Evolutionary conservation across 331 rosid genomes (phyloP).

Genomic region (Pyracantha coccinea): DNA sequence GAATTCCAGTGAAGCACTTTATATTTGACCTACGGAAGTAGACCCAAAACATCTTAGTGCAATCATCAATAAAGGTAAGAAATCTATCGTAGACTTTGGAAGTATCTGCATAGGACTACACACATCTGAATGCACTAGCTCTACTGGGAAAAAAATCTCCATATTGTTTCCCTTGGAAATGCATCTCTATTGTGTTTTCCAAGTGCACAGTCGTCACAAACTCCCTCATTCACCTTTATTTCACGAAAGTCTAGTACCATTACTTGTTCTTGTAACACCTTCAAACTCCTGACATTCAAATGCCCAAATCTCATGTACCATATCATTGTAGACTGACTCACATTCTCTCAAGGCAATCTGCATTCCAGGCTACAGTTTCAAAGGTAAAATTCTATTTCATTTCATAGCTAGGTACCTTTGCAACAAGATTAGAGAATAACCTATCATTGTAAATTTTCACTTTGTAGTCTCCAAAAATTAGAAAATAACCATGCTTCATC

Average conservation of each 20-base stretch:
- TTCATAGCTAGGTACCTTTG: background rate
- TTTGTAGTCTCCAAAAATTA: background rate
- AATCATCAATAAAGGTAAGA: no score
- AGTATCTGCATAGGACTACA: background rate
- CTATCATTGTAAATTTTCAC: background rate
- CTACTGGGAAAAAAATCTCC: background rate
- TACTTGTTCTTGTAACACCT: background rate
- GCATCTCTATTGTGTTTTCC: background rate
- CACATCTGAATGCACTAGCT: background rate
- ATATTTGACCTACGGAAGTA: no score
- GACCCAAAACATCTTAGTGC: no score
- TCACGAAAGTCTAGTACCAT: background rate
- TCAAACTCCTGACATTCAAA: background rate
- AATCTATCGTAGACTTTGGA: background rate
- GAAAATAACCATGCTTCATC: background rate
- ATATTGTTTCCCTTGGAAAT: background rate
- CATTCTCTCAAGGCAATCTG: background rate
- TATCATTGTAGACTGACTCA: background rate
- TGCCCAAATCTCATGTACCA: background rate
- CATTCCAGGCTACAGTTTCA: background rate
- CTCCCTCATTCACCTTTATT: background rate
- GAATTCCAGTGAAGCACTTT: no score
- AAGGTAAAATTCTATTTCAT: background rate
- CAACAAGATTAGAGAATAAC: background rate
- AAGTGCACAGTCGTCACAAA: background rate